Conservation (phyloP, 257 asterid genomes). For the Paraleonurus japonicus region DNA sequence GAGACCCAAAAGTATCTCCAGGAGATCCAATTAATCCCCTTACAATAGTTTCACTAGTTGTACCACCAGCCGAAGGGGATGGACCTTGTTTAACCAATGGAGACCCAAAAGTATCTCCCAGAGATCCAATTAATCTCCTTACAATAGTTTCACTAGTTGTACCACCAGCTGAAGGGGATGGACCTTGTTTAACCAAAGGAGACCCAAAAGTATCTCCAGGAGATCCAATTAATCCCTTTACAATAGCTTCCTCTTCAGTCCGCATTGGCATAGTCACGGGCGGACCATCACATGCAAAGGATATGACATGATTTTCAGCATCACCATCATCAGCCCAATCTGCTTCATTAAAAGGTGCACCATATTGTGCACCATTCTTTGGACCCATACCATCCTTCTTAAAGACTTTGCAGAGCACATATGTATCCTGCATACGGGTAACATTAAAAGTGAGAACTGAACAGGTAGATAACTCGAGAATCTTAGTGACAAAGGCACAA, state of each 20-base stretch:
- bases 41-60: conserved; percentile 30
- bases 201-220: conserved; percentile 25
- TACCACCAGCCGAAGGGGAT: conserved; percentile 31
- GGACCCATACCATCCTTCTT: conserved; percentile 86
- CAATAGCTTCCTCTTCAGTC: conserved; percentile 33
- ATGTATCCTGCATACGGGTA: conserved; percentile 51
- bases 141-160: conserved; percentile 28
- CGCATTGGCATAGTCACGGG: neutral
- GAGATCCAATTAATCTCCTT: conserved; percentile 12
- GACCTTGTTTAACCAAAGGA: conserved; percentile 33
- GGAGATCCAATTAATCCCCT: conserved; percentile 19
- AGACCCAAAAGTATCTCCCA: conserved; percentile 23
- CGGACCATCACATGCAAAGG: conserved; percentile 31
- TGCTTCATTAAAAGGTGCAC: conserved; percentile 83
- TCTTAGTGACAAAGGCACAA: neutral
- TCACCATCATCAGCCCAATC: conserved; percentile 68
- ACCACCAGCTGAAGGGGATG: conserved; percentile 32
- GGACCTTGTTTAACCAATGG: conserved; percentile 33
- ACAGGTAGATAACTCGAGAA: no score
- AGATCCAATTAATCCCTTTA: conserved; percentile 9
- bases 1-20: conserved; percentile 21
- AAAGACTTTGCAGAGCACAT: conserved; percentile 76
- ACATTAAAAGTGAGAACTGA: conserved; percentile 22
- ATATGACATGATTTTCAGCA: conserved; percentile 22
- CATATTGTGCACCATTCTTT: conserved; percentile 85